Base-by-base conservation (phyloP, 2,329 filamentous ascomycete species). In the Grosmannia penicillata region DNA sequence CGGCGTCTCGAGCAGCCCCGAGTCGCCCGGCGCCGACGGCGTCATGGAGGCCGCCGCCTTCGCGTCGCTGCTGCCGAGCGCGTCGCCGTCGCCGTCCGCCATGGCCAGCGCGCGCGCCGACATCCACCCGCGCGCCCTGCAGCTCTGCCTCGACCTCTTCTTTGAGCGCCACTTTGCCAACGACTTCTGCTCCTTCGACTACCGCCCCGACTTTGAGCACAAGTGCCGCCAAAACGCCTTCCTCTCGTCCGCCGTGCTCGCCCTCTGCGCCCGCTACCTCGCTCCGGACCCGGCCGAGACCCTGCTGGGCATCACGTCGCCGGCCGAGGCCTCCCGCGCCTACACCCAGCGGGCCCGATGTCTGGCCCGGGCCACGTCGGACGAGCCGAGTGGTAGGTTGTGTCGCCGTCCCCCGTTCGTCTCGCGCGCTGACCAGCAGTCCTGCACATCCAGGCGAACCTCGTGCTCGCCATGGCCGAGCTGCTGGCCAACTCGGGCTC, bases 111-210 rank as follows among this genome's bases (percentile, higher is more conserved):
- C 23, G 8, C 3, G 8, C 5, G 4, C 10, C 22, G 33, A 39
- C 3, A 31, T 36, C 2, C 29, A 41, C 14, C 39, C 36, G 2
- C 24, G 24, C 15, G 33, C 18, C 2, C 39, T 44, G 23, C 30
- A 29, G 17, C 29, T 31, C 13, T 44, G 43, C 17, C 22, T 44
- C 8, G 37, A 37, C 21, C 28, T 45, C 18, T 49, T 49, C 18
- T 48, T 47, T 27, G 43, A 40, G 21, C 42, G 43, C 1, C 47
- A 49, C 35, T 48, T 49, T 38, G 39, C 39, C 6, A 44, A 11
- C 25, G 45, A 48, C 22, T 49, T 49, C 30, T 48, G 47, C 36
- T 47, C 45, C 6, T 49, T 48, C 31, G 41, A 45, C 30, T 37
- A 45, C n/a, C 38, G 44, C 4, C 45, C 47, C 1, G 45, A 48